phyloP scores from a whole-genome alignment of 176 grass and related monocot species.

The Eragrostis nindensis region DNA sequence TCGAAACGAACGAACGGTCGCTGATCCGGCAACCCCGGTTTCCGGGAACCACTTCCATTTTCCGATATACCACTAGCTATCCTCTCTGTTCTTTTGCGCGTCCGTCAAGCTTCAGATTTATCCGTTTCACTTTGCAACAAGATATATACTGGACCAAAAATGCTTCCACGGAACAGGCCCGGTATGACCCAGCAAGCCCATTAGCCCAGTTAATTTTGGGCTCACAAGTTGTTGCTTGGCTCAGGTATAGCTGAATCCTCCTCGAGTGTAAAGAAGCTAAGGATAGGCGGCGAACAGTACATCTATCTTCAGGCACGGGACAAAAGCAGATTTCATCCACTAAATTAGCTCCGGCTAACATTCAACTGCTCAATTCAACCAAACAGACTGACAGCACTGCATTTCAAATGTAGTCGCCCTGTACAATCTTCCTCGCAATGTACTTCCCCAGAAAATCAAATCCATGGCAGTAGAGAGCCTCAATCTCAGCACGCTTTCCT shows the following conservation, averaged over 20 bases:
- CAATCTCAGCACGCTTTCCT: constrained; percentile 78
- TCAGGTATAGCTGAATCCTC: too few relatives aligned
- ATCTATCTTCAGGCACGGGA: too few relatives aligned
- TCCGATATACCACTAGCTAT: neutral
- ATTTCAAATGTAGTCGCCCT: constrained; percentile 80
- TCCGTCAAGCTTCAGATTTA: neutral
- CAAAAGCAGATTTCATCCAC: too few relatives aligned
- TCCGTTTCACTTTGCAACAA: neutral
- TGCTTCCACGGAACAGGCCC: neutral
- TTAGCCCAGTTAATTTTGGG: neutral
- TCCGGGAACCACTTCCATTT: too few relatives aligned
- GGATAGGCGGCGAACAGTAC: too few relatives aligned
- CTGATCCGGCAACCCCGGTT: too few relatives aligned
- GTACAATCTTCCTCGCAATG: constrained; percentile 82
- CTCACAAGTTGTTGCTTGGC: neutral
- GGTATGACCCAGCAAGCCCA: neutral
- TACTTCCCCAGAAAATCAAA: constrained; percentile 91
- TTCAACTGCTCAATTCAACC: neutral
- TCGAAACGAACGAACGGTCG: too few relatives aligned
- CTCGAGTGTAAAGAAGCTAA: too few relatives aligned
- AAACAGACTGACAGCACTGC: neutral
- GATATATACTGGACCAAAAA: neutral
- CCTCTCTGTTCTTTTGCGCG: neutral
- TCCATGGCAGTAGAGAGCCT: constrained; percentile 84
- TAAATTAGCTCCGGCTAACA: neutral